Evolutionary conservation across 495 filamentous ascomycete species (phyloP).

Genomic region (Lindgomyces ingoldianus): DNA sequence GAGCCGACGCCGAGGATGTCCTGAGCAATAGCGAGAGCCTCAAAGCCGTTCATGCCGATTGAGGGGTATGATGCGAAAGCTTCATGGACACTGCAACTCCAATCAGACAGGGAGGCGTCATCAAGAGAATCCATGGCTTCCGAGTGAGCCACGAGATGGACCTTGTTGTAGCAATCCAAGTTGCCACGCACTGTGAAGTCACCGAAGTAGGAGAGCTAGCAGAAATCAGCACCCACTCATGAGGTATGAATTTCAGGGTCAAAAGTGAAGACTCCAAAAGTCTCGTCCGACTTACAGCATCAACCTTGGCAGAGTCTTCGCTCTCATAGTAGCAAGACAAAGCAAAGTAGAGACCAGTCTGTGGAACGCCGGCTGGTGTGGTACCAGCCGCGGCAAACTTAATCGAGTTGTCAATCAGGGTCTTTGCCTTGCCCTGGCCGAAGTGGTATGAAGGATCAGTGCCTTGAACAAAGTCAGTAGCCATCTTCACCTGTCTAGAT

Average conservation of each 20-base stretch:
- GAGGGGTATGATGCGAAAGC: slow-evolving; percentile 51
- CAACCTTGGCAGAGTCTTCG: slow-evolving; percentile 43
- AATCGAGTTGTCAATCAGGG: slow-evolving; percentile 48
- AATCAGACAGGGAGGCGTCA: slow-evolving; percentile 49
- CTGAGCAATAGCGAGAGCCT: slow-evolving; percentile 52
- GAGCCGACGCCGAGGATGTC: slow-evolving; percentile 46
- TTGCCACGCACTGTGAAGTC: slow-evolving; percentile 40
- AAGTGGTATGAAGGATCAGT: slow-evolving; percentile 47
- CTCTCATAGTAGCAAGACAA: slow-evolving; percentile 44
- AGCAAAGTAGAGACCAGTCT: slow-evolving; percentile 49
- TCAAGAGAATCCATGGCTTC: slow-evolving; percentile 46
- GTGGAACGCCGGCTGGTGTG: slow-evolving; percentile 16
- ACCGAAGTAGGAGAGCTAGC: slow-evolving; percentile 48
- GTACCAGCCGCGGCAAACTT: slow-evolving; percentile 44
- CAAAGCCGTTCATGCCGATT: slow-evolving; percentile 47
- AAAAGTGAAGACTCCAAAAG: no score
- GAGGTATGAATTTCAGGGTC: background rate
- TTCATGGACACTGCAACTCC: slow-evolving; percentile 55
- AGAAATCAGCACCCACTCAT: background rate
- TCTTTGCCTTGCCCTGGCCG: slow-evolving; percentile 35
- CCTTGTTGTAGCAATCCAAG: slow-evolving; percentile 45
- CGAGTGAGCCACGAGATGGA: slow-evolving; percentile 51
- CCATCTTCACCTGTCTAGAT: background rate
- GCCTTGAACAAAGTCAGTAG: slow-evolving; percentile 20
- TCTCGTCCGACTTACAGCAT: slow-evolving; percentile 31